Conservation (phyloP, 2,329 filamentous ascomycete species). For the Fusarium fracticaudum region DNA sequence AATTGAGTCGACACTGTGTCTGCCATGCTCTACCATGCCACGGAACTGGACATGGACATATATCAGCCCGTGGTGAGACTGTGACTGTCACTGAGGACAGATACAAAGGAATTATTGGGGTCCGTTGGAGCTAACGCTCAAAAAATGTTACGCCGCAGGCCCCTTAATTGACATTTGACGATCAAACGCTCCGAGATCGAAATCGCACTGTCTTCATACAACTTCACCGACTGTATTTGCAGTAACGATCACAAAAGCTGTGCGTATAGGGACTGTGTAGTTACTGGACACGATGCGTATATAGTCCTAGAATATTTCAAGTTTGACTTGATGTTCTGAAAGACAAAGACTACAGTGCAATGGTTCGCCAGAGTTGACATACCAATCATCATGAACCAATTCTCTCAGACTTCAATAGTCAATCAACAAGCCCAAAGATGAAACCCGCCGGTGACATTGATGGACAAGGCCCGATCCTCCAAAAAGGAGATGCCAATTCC, state of each 20-base stretch:
- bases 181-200: constrained; percentile 31
- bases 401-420: background rate
- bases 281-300: background rate
- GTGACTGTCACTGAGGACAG: background rate
- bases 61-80: constrained; percentile 6
- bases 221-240: background rate
- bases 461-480: constrained; percentile 16
- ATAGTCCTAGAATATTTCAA: background rate
- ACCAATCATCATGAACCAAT: background rate
- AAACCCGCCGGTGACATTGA: constrained; percentile 10
- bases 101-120: background rate
- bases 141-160: constrained; percentile 19
- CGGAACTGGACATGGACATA: background rate
- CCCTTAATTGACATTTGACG: constrained; percentile 34
- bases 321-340: background rate
- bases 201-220: constrained; percentile 27
- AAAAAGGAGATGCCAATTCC: constrained; percentile 31
- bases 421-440: constrained; percentile 4
- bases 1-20: constrained; percentile 33
- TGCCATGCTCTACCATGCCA: constrained; percentile 13
- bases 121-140: background rate
- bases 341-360: background rate
- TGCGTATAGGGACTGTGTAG: background rate
- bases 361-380: background rate
- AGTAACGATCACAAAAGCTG: background rate